Base-by-base conservation (phyloP, 345 rosid genomes). In the Gynandropsis gynandra region DNA sequence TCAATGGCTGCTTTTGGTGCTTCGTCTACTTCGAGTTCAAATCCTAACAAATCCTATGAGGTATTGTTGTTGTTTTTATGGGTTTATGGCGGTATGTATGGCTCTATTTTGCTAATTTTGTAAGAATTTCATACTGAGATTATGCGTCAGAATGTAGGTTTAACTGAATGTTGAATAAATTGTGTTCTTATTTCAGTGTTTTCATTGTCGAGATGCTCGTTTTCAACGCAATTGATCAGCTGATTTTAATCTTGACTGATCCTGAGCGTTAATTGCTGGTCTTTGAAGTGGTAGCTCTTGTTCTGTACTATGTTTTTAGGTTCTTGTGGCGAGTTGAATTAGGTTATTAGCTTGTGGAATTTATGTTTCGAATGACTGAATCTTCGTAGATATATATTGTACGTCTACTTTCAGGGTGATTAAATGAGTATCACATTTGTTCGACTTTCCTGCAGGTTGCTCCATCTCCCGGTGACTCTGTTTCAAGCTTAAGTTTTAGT, bases 401-500 rank as follows among this genome's bases (percentile, higher is more conserved):
- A 47, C 11, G 38, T 39, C 9, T 42, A 32, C 50, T 52, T 9
- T 31, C 45, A 41, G 15, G 1, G 9, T 5, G 12, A 24, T 48
- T 16, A 20, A n/a, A 39, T 24, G 19, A 7, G 36, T 1, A 17
- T 8, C 3, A 13, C 12, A 0, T 9, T 1, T 0, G 29, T 29
- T 68, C 8, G 4, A 0, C 18, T 50, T 15, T 32, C 31, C 17
- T 66, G 55, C 53, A 92, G 99, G 97, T 93, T 39, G 51, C 74
- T 48, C 95, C 86, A 53, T 87, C 95, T 36, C 97, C 99, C 1
- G 56, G 55, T 33, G 99, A 85, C 66, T 88, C 97, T 9, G 74
- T 93, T 51, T 85, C 95, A 4, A 93, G 97, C 60, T 90, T 93
- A 48, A 42, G 74, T 64, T 93, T 93, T 79, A 88, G 97, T 75